Evolutionary conservation across 2,329 filamentous ascomycete species (phyloP), one percentile per base, ranked within the genome.

Genomic region (Fusarium sp.): DNA sequence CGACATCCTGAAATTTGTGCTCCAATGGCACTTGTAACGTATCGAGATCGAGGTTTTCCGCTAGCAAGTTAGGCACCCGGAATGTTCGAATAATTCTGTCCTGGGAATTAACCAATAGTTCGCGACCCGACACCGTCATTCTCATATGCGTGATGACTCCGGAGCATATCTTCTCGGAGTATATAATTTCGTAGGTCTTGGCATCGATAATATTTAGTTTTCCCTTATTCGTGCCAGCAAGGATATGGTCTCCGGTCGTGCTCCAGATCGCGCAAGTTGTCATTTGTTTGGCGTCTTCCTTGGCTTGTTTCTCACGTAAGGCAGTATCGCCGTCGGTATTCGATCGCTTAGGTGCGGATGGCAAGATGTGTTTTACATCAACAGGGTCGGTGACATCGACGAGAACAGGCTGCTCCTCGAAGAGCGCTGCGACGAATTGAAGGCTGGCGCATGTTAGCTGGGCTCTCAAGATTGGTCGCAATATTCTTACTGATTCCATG

Each of bases 1-100:
- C 96, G 6, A 98, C 91, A 77, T 99, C 97, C 79, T 98, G 94
- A 74, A 98, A 99, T 77, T 97, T 98, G 82, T 99, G 96, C 80
- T 99, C 95, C 13, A 97, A 88, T 40, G 96, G 92, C 40, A 99
- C 84, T 74, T 95, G 91, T 74, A 99, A 91, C 30, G 91, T 95
- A 73, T 97, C 92, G 20, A 92, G 88, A 70, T 97, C 92, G 42
- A 97, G 85, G 73, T 92, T 87, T 15, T 86, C 82, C 3, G 83
- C 84, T 12, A 87, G 85, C 38, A 91, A 85, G 74, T 97, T 92
- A 1, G 97, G 96, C 70, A 99, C 86, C 67, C 93, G 89, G 71
- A 99, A 91, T 2, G 96, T 97, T 65, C 97, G 89, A 76, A 99
- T 97, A 65, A 98, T 95, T 55, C 96, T 91, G 79, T 99, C 96